Evolutionary conservation across 495 filamentous ascomycete genomes (phyloP), one percentile per base, ranked within the genome.

Genomic region (Achaetomiella virescens): DNA sequence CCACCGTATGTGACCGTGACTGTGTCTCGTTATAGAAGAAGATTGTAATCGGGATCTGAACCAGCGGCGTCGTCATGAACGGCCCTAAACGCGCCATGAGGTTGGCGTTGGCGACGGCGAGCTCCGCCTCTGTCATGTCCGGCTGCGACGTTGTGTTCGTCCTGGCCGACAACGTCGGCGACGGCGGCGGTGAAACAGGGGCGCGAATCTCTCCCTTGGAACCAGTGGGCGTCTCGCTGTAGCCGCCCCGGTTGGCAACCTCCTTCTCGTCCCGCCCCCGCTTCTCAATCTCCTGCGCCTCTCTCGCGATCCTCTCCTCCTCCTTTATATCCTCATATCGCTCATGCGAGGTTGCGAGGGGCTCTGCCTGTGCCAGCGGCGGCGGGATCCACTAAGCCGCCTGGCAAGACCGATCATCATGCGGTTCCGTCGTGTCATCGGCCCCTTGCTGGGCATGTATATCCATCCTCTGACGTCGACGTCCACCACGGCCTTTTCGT

Each of bases 401-500:
- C 91, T 77, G 11, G 91, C 90, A 2, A 96, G 71, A 3, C 90
- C 89, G 53, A 97, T 79, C 62, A 95, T 73, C 57, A 97, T 72
- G 22, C 93, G 82, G 58, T 96, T 91, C 69, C 91, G 89, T 46
- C 91, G 77, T 35, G 81, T 90, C 83, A 96, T 84, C n/a, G 88
- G 90, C 0, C 90, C 90, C 63, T 78, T 80, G 60, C 89, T 87
- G 17, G 93, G 93, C 54, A 84, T 78, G 64, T 92, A 96, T 43
- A 97, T 79, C 93, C 95, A 99, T 20, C 93, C 93, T 51, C 91
- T 81, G 15, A 97, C 87, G 69, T 99, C 92, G 3, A 97, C 90
- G 67, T 95, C 90, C 3, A 96, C 89, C 15, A 96, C 73, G 12
- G 90, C 87, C 64, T 86, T 85, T 52, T 89, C 86, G 41, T 89